Base-by-base conservation (phyloP, 306 rosid genomes). In the Castanea mollissima region DNA sequence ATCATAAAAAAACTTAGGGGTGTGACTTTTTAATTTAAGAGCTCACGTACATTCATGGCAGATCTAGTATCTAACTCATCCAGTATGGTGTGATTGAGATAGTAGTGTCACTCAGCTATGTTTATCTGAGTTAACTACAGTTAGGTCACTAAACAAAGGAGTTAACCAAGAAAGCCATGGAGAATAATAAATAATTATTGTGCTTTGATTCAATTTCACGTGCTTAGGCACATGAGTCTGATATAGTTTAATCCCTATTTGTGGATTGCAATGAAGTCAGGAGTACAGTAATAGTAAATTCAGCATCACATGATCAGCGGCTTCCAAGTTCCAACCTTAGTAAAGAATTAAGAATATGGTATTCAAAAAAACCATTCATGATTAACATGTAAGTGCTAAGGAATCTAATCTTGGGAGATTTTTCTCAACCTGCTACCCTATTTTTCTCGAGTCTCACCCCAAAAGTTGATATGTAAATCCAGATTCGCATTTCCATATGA, bases 251-350 rank as follows among this genome's bases (percentile, higher is more conserved):
- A 75, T 79, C 29, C 32, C 23, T 79, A 41, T 59, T 77, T 55
- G 67, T 63, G 54, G 55, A 74, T 78, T 79, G 74, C 34, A 60
- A 80, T 77, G 51, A 21, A 78, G 86, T 67, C 83, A 74, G 83
- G 67, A 34, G 27, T 25, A 65, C 74, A 55, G 75, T 71, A 64
- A 54, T 73, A 78, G 80, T 83, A 78, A 78, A 81, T 73, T 60
- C 79, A 74, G 70, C n/a, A 32, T 74, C 93, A 86, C 93, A 83
- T 86, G 87, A 79, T 78, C 65, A 69, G 71, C 84, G 58, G 65
- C 87, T 80, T 85, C 85, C 79, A 63, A 44, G 80, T 83, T 75
- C 79, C 77, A 71, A 46, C 85, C 64, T 57, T 16, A 67, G 84
- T 68, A 75, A 58, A 29, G 71, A 23, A 59, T 20, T 74, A 2